Evolutionary conservation across 805 yeast genomes (phyloP).

Genomic region (Zygosaccharomyces siamensis): DNA sequence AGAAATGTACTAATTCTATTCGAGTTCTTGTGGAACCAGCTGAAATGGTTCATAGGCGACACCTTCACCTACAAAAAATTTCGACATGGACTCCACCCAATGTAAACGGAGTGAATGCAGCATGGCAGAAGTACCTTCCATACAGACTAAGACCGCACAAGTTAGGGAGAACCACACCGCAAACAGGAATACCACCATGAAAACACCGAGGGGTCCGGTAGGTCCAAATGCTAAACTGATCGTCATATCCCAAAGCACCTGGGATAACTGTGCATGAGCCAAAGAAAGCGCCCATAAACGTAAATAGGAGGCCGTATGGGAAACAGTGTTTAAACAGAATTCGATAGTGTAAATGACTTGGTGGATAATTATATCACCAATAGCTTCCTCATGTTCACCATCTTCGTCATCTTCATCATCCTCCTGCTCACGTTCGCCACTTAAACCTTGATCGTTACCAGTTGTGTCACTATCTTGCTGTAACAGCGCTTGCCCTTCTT

Average conservation of each 20-base stretch:
- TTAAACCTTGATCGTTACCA: constrained; percentile 12
- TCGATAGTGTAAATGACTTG: constrained; percentile 80
- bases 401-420: constrained; percentile 39
- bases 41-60: constrained; percentile 58
- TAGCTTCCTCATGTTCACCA: constrained; percentile 41
- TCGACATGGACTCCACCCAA: constrained; percentile 82
- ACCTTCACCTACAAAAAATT: constrained; percentile 76
- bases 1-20: neutral
- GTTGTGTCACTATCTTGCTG: constrained; percentile 9
- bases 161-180: constrained; percentile 74
- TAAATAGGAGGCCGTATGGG: constrained; percentile 74
- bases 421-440: constrained; percentile 11
- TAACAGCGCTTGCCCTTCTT: constrained; percentile 26
- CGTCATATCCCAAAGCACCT: constrained; percentile 75
- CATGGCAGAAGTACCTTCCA: constrained; percentile 88
- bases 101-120: constrained; percentile 70
- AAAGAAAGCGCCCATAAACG: constrained; percentile 75
- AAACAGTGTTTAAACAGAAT: constrained; percentile 72
- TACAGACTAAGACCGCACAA: constrained; percentile 61
- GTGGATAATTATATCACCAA: constrained; percentile 62
- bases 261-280: constrained; percentile 74
- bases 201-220: constrained; percentile 50
- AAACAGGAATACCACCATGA: constrained; percentile 56
- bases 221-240: constrained; percentile 55
- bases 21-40: constrained; percentile 1